phyloP scores from a whole-genome alignment of 306 rosid species.

The Cucumis melo region DNA sequence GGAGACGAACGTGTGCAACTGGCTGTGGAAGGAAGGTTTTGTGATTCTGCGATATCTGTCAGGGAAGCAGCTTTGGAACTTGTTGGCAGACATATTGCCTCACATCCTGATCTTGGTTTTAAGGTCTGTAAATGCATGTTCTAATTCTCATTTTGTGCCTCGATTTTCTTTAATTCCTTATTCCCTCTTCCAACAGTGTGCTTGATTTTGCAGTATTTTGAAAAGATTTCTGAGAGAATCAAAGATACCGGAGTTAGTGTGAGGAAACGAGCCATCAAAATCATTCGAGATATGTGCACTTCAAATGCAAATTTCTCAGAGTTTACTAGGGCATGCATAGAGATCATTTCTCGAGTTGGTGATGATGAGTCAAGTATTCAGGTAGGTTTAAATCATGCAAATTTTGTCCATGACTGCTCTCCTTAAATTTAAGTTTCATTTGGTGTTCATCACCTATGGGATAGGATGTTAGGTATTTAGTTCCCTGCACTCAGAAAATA shows the following conservation, averaged over 20 bases:
- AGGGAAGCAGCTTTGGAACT: conserved; percentile 99
- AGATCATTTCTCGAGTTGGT: conserved; percentile 76
- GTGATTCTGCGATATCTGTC: conserved; percentile 89
- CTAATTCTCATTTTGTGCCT: not conserved
- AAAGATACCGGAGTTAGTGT: conserved; percentile 96
- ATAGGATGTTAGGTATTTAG: not conserved
- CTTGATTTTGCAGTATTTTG: conserved; percentile 60
- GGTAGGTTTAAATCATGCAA: conserved; percentile 32
- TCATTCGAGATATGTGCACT: conserved; percentile 93
- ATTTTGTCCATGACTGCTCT: not conserved
- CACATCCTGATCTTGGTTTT: conserved; percentile 98
- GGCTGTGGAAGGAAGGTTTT: conserved; percentile 94
- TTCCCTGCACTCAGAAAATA: no score
- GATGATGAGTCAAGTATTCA: conserved; percentile 92
- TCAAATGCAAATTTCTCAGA: conserved; percentile 73
- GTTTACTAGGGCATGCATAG: conserved; percentile 78
- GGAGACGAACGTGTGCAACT: conserved; percentile 72
- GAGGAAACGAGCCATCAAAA: conserved; percentile 91
- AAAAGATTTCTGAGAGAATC: conserved; percentile 88
- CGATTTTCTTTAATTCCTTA: not conserved
- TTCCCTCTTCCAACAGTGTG: not conserved
- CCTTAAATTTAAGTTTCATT: not conserved
- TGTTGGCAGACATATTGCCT: conserved; percentile 97
- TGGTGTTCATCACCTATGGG: not conserved
- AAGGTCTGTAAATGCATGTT: conserved; percentile 40